Conservation (phyloP, 352 stramenopile genomes). For the Peronospora tabacina region DNA sequence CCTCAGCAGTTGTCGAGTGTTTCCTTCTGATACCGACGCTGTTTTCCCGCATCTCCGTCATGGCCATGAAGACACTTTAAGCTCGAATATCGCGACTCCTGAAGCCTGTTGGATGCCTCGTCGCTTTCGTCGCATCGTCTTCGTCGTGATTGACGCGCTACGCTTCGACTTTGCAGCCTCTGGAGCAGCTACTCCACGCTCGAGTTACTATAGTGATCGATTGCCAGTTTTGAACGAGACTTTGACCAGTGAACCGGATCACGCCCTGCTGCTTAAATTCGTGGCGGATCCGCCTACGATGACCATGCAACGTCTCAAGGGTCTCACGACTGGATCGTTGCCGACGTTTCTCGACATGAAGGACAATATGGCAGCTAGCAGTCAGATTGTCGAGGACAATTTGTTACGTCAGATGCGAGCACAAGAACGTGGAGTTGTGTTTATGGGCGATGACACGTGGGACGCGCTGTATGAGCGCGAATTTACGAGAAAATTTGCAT, state of each 20-base stretch:
- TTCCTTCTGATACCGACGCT: slow-evolving; percentile 13
- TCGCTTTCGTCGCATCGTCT: slow-evolving; percentile 80
- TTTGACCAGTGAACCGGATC: slow-evolving; percentile 35
- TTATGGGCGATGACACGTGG: slow-evolving; percentile 99
- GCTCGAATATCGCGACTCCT: not conserved
- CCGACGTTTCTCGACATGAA: slow-evolving; percentile 98
- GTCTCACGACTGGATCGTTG: slow-evolving; percentile 93
- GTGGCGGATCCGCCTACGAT: slow-evolving; percentile 97
- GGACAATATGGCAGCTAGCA: slow-evolving; percentile 87
- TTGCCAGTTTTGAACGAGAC: slow-evolving; percentile 74
- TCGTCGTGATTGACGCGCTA: slow-evolving; percentile 95
- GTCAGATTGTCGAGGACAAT: slow-evolving; percentile 93
- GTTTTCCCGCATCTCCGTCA: slow-evolving; percentile 5
- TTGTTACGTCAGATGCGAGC: slow-evolving; percentile 85
- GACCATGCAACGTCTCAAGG: slow-evolving; percentile 97
- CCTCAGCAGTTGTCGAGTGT: slow-evolving; percentile 45
- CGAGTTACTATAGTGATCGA: slow-evolving; percentile 76
- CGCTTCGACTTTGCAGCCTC: slow-evolving; percentile 92
- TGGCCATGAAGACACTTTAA: slow-evolving; percentile 8
- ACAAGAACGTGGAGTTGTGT: slow-evolving; percentile 68
- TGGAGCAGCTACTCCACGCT: slow-evolving; percentile 2
- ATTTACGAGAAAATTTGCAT: slow-evolving; percentile 91
- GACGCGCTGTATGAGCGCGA: slow-evolving; percentile 87
- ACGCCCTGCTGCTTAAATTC: slow-evolving; percentile 89
- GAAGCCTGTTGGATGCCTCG: slow-evolving; percentile 62